A percentile compares a stretch with the other conserved stretches of the same genome.
These are phyloP conservation scores for Helminthosporium solani DNA, from an alignment of 2,329 filamentous ascomycete species.

Conservation along the genomic window DNA sequence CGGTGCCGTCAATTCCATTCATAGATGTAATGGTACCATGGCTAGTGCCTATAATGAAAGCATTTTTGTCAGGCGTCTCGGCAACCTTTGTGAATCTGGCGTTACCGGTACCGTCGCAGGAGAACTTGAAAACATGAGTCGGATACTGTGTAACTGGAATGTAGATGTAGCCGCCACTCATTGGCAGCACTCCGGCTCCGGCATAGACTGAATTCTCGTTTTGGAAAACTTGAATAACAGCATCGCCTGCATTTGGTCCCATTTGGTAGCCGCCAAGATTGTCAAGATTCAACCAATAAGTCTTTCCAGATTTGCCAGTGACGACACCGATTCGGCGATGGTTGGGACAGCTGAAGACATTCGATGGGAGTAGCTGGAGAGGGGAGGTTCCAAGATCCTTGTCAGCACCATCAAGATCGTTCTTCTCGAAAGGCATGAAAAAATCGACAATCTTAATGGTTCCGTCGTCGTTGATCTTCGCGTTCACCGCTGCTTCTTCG, in stretches of 20 bases:
- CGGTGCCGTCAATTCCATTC: constrained; percentile 55
- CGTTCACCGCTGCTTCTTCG: constrained; percentile 54
- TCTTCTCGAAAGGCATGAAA: constrained; percentile 55
- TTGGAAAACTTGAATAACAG: constrained; percentile 47
- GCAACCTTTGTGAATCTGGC: constrained; percentile 58
- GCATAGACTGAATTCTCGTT: constrained; percentile 54
- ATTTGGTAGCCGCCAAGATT: constrained; percentile 54
- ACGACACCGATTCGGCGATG: constrained; percentile 52
- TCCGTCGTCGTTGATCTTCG: constrained; percentile 49
- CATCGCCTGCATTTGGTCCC: constrained; percentile 46
- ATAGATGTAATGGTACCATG: constrained; percentile 60
- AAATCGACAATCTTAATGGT: constrained; percentile 50
- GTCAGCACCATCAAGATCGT: constrained; percentile 52
- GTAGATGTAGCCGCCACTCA: constrained; percentile 53
- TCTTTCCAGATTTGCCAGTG: constrained; percentile 54
- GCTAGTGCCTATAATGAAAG: constrained; percentile 57
- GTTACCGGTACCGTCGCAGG: constrained; percentile 50
- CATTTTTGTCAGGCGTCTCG: constrained; percentile 52
- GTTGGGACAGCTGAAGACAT: constrained; percentile 48
- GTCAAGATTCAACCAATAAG: constrained; percentile 52
- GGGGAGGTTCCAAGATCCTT: constrained; percentile 52
- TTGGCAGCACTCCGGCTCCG: constrained; percentile 50
- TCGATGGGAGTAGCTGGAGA: constrained; percentile 46
- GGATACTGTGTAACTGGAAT: constrained; percentile 56
- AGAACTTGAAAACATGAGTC: constrained; percentile 60